phyloP scores from a whole-genome alignment of 164 flowering plant species.

The Taxillus chinensis region DNA sequence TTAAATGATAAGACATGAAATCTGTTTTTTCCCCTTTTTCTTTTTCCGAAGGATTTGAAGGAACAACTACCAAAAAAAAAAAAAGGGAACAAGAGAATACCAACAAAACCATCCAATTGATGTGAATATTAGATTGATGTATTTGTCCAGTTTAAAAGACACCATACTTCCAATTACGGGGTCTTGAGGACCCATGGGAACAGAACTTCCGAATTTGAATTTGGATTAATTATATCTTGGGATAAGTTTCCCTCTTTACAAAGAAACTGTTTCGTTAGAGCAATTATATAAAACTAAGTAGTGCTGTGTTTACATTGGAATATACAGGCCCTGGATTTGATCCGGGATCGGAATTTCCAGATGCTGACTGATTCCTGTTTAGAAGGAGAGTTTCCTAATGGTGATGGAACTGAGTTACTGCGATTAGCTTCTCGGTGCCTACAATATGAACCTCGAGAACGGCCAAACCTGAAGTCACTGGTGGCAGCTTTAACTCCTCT shows the following conservation, averaged over 20 bases:
- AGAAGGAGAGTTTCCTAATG: conserved; percentile 83
- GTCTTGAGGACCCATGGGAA: too few relatives aligned
- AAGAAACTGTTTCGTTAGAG: too few relatives aligned
- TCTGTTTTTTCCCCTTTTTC: not conserved
- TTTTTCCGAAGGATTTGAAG: too few relatives aligned
- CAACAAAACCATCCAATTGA: too few relatives aligned
- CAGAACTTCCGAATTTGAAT: too few relatives aligned
- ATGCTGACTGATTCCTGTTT: conserved; percentile 89
- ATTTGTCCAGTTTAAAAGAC: too few relatives aligned
- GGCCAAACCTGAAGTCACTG: conserved; percentile 79
- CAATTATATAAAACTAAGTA: not conserved
- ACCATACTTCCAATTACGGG: too few relatives aligned
- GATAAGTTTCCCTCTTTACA: too few relatives aligned
- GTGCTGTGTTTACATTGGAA: conserved; percentile 1
- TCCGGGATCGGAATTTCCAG: conserved; percentile 76
- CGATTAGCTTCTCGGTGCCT: conserved; percentile 85
- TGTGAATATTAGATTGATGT: too few relatives aligned
- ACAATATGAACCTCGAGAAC: conserved; percentile 83
- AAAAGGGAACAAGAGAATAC: too few relatives aligned
- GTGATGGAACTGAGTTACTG: conserved; percentile 79
- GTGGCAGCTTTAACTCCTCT: conserved; percentile 69
- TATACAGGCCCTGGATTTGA: conserved; percentile 82
- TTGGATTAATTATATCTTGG: too few relatives aligned
- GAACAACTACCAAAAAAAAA: too few relatives aligned
- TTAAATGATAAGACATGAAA: not conserved